Evolutionary conservation across 192 early-diverging fungal genomes (phyloP).

Genomic region (Dimargaris verticillata): DNA sequence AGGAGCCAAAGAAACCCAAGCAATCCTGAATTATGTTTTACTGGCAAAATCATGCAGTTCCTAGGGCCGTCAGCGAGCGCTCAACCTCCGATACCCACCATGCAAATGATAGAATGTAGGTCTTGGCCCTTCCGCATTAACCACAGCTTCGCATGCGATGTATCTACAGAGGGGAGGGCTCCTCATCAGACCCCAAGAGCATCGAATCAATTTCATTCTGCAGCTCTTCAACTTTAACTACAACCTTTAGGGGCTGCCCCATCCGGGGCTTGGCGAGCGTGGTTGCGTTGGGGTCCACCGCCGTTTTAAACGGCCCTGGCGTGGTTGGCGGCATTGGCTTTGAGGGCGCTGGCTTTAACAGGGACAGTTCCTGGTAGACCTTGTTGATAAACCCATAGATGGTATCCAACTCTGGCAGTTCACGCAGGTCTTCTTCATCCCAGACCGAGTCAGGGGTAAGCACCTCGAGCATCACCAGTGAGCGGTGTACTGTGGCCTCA

Average conservation of each 20-base stretch:
- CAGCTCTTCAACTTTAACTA: conserved; percentile 4
- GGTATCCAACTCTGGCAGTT: background rate
- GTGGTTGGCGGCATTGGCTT: background rate
- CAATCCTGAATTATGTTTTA: too few relatives aligned
- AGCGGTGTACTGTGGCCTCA: conserved; percentile 36
- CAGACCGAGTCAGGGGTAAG: background rate
- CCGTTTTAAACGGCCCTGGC: conserved; percentile 1
- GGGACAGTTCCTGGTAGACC: background rate
- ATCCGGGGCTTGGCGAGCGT: background rate
- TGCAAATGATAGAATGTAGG: too few relatives aligned
- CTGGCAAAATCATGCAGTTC: too few relatives aligned
- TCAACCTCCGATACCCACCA: too few relatives aligned
- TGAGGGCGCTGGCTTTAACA: background rate
- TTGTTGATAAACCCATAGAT: conserved; percentile 2
- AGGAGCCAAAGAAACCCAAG: too few relatives aligned
- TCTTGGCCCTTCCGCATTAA: too few relatives aligned
- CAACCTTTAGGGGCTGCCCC: background rate
- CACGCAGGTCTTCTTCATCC: background rate
- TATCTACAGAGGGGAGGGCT: too few relatives aligned
- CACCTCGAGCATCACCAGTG: conserved; percentile 15
- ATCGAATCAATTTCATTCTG: conserved; percentile 5
- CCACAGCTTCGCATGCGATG: too few relatives aligned
- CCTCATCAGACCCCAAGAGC: conserved; percentile 5
- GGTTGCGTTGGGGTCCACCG: background rate
- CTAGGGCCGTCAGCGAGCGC: too few relatives aligned